phyloP scores from a whole-genome alignment of 768 basidiomycete species.

The Tulasnella calospora region DNA sequence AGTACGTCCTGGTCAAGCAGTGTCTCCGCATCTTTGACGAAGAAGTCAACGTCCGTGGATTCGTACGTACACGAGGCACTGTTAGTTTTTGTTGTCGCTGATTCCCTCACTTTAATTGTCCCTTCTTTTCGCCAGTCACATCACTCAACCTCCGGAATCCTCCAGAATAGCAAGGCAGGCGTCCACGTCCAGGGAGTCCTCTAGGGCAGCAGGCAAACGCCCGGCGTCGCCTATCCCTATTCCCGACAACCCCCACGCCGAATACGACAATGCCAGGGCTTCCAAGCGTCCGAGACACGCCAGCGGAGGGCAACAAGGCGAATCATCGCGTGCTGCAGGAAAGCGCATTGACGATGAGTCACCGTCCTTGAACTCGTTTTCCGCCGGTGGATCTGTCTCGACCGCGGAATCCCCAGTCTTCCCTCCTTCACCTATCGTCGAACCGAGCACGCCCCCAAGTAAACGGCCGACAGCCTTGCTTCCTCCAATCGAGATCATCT shows the following conservation, averaged over 20 bases:
- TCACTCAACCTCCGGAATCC: slow-evolving; percentile 1
- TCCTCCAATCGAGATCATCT: slow-evolving; percentile 19
- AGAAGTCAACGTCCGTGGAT: slow-evolving; percentile 11
- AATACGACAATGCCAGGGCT: slow-evolving; percentile 10
- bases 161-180: background rate
- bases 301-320: background rate
- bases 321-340: background rate
- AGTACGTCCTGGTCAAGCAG: slow-evolving; percentile 18
- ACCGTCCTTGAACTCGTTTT: slow-evolving; percentile 14
- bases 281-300: slow-evolving; percentile 15
- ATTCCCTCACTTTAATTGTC: slow-evolving; percentile 11
- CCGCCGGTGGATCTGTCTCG: slow-evolving; percentile 15
- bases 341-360: slow-evolving; percentile 13
- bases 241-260: slow-evolving; percentile 10
- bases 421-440: slow-evolving; percentile 11
- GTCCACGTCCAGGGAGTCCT: slow-evolving; percentile 10
- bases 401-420: slow-evolving; percentile 16
- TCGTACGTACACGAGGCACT: slow-evolving; percentile 6
- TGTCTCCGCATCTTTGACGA: background rate
- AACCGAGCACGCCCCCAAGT: slow-evolving; percentile 18
- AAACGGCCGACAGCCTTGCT: slow-evolving; percentile 14
- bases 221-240: slow-evolving; percentile 17
- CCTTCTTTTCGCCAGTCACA: slow-evolving; percentile 5
- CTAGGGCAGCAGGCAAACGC: slow-evolving; percentile 14
- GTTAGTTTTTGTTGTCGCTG: slow-evolving; percentile 1